Evolutionary conservation across 495 filamentous ascomycete species (phyloP).

Genomic region (Clohesyomyces aquaticus): DNA sequence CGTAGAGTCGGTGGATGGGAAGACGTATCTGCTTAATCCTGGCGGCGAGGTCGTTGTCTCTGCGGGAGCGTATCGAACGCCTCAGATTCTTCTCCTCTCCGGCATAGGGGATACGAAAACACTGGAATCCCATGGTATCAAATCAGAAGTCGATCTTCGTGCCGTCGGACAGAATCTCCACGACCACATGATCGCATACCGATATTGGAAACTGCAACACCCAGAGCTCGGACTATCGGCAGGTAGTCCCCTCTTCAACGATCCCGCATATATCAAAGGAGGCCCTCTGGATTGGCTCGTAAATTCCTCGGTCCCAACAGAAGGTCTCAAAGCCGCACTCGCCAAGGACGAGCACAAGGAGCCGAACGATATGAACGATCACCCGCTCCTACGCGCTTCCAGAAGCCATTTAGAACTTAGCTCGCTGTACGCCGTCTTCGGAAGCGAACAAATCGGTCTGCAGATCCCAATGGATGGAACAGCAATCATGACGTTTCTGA

Average conservation of each 20-base stretch:
- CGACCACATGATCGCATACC: slow-evolving; percentile 52
- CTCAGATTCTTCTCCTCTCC: slow-evolving; percentile 65
- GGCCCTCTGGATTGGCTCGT: slow-evolving; percentile 34
- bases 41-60: slow-evolving; percentile 58
- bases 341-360: slow-evolving; percentile 26
- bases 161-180: slow-evolving; percentile 62
- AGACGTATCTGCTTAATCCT: slow-evolving; percentile 15
- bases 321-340: slow-evolving; percentile 17
- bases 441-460: slow-evolving; percentile 10
- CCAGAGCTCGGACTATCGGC: slow-evolving; percentile 25
- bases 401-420: slow-evolving; percentile 32
- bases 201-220: slow-evolving; percentile 37
- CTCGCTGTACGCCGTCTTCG: slow-evolving; percentile 20
- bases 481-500: slow-evolving; percentile 44
- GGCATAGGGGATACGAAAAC: slow-evolving; percentile 62
- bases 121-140: slow-evolving; percentile 56
- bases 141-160: slow-evolving; percentile 53
- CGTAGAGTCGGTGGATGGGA: slow-evolving; percentile 14
- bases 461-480: slow-evolving; percentile 33
- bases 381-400: slow-evolving; percentile 19
- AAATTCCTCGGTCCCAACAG: slow-evolving; percentile 11
- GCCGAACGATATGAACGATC: slow-evolving; percentile 1
- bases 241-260: slow-evolving; percentile 19
- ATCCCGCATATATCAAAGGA: slow-evolving; percentile 29
- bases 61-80: slow-evolving; percentile 61